Evolutionary conservation across 176 grass and related monocot species (phyloP).

Genomic region (Carex parvula): DNA sequence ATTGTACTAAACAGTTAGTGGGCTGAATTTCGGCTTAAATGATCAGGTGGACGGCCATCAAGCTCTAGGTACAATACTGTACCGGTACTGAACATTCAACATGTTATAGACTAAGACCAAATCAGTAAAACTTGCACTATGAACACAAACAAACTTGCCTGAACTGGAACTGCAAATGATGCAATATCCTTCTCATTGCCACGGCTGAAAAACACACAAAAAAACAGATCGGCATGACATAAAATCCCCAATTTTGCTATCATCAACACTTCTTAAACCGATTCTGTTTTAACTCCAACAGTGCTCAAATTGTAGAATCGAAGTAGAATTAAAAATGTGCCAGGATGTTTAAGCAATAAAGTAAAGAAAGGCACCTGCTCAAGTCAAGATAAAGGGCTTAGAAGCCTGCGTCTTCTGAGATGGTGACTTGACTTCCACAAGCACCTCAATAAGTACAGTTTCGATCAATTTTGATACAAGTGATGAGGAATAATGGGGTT

Average conservation of each 20-base stretch:
- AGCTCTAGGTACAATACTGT: background rate
- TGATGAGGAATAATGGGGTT: background rate
- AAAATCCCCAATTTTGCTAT: background rate
- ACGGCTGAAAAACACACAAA: conserved; percentile 41
- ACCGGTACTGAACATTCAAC: background rate
- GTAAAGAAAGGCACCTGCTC: conserved; percentile 36
- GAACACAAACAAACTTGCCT: conserved; percentile 37
- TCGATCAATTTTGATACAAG: background rate
- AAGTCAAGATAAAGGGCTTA: conserved; percentile 61
- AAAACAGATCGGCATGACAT: conserved; percentile 3
- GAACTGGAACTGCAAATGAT: conserved; percentile 80
- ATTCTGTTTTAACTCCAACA: background rate
- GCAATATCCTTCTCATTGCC: conserved; percentile 70
- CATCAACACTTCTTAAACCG: background rate
- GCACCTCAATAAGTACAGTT: background rate
- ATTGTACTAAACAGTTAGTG: background rate
- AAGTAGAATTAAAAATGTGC: background rate
- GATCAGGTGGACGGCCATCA: background rate
- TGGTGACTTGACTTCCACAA: conserved; percentile 51
- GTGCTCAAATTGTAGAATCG: background rate
- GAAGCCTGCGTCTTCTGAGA: conserved; percentile 33
- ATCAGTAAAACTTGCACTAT: background rate
- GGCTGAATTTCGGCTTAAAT: background rate
- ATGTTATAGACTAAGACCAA: background rate
- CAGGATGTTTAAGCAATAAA: background rate